Base-by-base conservation (phyloP, 1,284 basidiomycete species). In the Ganoderma lucidum region DNA sequence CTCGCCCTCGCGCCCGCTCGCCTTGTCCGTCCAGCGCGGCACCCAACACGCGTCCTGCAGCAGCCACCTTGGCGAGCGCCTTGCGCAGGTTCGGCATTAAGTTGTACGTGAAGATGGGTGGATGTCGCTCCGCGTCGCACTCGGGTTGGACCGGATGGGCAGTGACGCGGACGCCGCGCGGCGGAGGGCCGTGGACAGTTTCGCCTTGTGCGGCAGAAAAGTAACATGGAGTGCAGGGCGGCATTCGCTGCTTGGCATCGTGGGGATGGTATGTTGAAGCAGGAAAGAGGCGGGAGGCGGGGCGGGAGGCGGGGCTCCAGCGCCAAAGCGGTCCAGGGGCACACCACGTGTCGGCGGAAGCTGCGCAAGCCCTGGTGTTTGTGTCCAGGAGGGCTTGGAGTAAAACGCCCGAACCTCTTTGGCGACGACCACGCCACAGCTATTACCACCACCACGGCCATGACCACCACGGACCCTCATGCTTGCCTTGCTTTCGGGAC, bases 31-130 rank as follows among this genome's bases (percentile, higher is more conserved):
- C 89, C 91, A 91, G 75, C 85, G 83, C n/a, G 93, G 92, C 32
- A 94, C 83, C 92, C 93, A 95, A 85, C 88, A 91, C 6, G 92
- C 76, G 39, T 94, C 93, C 67, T 94, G 90, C 23, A 94, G 83
- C 23, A 84, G 83, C 70, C 87, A 86, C 3, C 0, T 83, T 69
- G 0, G 91, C 89, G 8, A 92, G 84, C 41, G 85, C 84, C 12
- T 76, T 74, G 23, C 87, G 85, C 10, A 94, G 81, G 35, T 86
- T 85, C 3, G 86, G 83, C 9, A 93, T 85, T 30, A 90, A 72
- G 75, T 92, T 87, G 41, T 93, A 84, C 0, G 93, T 94, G 65
- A 90, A 87, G 2, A 95, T 87, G 1, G 92, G 85, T 89, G 87
- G 68, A 95, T 95, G 51, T 87, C 83, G 53, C 92, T 87, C 65